Evolutionary conservation across 2,329 filamentous ascomycete genomes (phyloP).

Genomic region (Camillea tinctor): DNA sequence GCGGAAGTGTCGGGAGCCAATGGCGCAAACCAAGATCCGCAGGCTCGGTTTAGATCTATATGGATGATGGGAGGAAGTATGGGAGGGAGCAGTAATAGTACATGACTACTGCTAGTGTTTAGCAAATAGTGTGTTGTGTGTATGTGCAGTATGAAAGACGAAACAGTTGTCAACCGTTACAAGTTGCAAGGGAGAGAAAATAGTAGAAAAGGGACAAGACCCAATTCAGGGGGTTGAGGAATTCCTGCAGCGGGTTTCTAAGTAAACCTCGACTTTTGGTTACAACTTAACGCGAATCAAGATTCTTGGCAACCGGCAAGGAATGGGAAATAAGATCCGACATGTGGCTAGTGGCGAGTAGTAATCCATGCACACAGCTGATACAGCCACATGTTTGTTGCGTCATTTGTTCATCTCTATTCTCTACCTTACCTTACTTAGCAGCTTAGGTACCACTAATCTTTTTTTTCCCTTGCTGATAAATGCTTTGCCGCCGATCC

Average conservation of each 20-base stretch:
- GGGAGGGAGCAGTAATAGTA: not conserved
- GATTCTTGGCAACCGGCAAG: slow-evolving; percentile 8
- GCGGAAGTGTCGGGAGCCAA: slow-evolving; percentile 4
- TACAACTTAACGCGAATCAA: slow-evolving; percentile 4
- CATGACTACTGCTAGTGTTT: slow-evolving; percentile 10
- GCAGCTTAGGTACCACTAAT: too few relatives aligned
- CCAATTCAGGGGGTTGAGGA: slow-evolving; percentile 14
- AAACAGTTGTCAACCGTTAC: slow-evolving; percentile 9
- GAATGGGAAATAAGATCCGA: not conserved
- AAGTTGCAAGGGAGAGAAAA: not conserved
- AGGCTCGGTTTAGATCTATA: too few relatives aligned
- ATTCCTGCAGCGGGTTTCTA: not conserved
- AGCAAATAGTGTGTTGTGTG: too few relatives aligned
- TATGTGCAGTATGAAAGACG: slow-evolving; percentile 4
- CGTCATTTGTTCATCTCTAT: too few relatives aligned
- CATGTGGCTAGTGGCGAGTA: not conserved
- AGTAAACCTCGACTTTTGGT: not conserved
- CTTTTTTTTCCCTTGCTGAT: slow-evolving; percentile 3
- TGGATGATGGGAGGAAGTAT: slow-evolving; percentile 7
- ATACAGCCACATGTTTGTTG: not conserved
- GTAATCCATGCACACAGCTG: too few relatives aligned
- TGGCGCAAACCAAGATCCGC: slow-evolving; percentile 1
- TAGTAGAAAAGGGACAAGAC: too few relatives aligned
- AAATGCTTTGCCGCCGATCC: slow-evolving; percentile 1
- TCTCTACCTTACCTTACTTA: too few relatives aligned